Evolutionary conservation across 805 yeast genomes (phyloP), one percentile per base, ranked within the genome.

Genomic region (Spathaspora sp.): DNA sequence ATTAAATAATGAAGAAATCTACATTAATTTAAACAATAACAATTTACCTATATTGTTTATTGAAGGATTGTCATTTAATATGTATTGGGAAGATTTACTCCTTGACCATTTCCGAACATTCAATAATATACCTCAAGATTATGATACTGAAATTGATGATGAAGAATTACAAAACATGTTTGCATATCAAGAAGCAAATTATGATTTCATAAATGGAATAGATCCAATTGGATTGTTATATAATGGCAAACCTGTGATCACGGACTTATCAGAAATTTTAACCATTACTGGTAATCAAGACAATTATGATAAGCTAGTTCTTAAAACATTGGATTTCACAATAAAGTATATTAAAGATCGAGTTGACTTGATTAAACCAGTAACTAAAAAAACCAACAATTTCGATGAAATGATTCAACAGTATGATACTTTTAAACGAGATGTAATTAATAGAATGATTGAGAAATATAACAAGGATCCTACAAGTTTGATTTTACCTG

Each of bases 61-160:
- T 87, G 50, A 82, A 82, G 50, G 77, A 88, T 5, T 80, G 88
- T 53, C 93, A 86, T 64, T 77, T 85, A 35, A 89, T 94, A 91
- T 78, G 87, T 50, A 43, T 28, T 65, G 66, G 76, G 50, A 50
- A 43, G 52, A 49, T 49, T 44, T n/a, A 20, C 57, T 60, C 28
- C 40, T 55, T 32, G 61, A 50, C 5, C 50, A 55, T 9, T 52
- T 54, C 52, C 50, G 52, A 65, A 57, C 23, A 42, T 48, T 44
- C 16, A 57, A 61, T 44, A 69, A 60, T 12, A 56, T 55, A 10
- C 55, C 56, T 2, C 62, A 61, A 7, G 67, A 63, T 38, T 53
- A 57, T 5, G 67, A 60, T 9, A 57, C 57, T n/a, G 67, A 61
- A 1, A 53, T 57, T 5, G 64, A 60, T 17, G 60, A 63, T 2